Conservation (phyloP, 345 rosid species). For the Arabis hirsuta region DNA sequence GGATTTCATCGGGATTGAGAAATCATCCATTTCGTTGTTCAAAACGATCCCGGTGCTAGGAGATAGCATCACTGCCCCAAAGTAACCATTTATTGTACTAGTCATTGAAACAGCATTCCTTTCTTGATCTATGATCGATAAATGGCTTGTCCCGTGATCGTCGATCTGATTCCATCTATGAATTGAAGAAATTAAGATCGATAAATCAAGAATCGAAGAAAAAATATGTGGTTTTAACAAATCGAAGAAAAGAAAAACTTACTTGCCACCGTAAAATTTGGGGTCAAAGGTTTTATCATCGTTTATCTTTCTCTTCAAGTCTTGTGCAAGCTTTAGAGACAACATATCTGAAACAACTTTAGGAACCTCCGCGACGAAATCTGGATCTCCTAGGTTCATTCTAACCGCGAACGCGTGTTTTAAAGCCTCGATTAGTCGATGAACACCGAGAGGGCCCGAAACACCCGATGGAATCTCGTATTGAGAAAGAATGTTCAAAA, state of each 20-base stretch:
- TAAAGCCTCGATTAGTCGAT: slow-evolving; percentile 61
- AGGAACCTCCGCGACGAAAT: slow-evolving; percentile 43
- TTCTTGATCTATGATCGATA: slow-evolving; percentile 55
- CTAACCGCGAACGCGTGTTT: slow-evolving; percentile 66
- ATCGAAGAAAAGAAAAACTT: slow-evolving; percentile 1
- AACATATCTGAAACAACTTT: slow-evolving; percentile 63
- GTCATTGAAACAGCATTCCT: slow-evolving; percentile 69
- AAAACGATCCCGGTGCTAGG: slow-evolving; percentile 63
- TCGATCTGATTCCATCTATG: slow-evolving; percentile 57
- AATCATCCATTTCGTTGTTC: slow-evolving; percentile 78
- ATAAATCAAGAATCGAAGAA: slow-evolving; percentile 9
- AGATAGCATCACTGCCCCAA: slow-evolving; percentile 57
- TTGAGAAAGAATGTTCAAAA: slow-evolving; percentile 60
- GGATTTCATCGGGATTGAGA: slow-evolving; percentile 46
- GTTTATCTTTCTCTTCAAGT: slow-evolving; percentile 51
- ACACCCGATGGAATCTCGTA: slow-evolving; percentile 50
- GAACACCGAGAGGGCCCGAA: slow-evolving; percentile 56
- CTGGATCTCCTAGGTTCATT: slow-evolving; percentile 79
- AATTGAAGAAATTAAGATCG: not conserved
- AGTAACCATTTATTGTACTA: slow-evolving; percentile 58
- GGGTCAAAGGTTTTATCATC: slow-evolving; percentile 62
- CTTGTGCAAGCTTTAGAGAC: slow-evolving; percentile 54
- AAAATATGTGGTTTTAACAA: not conserved
- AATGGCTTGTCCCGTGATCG: slow-evolving; percentile 73
- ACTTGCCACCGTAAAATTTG: slow-evolving; percentile 60